Percentiles rank a stretch among this genome's conserved stretches.
Conservation (phyloP, 148 eudicot species). For the Silene latifolia region DNA sequence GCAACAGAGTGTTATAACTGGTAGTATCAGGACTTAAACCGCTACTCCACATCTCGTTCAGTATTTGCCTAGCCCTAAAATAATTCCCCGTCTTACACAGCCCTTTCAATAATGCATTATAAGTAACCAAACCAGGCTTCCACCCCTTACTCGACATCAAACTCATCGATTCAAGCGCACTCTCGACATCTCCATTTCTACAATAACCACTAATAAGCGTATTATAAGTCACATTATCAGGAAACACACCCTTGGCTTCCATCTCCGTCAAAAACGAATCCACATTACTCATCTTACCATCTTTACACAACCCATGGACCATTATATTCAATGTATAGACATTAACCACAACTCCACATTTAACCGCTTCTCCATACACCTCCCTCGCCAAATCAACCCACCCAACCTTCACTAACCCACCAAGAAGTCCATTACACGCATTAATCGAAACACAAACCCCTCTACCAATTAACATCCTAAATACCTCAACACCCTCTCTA, state of each 20-base stretch:
- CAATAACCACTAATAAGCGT: conserved; percentile 61
- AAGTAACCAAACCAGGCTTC: conserved; percentile 44
- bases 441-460: conserved; percentile 61
- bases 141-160: conserved; percentile 55
- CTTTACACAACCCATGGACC: conserved; percentile 82
- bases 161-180: conserved; percentile 50
- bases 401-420: conserved; percentile 76
- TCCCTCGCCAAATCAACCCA: conserved; percentile 81
- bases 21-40: conserved; percentile 62
- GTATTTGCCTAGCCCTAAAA: conserved; percentile 48
- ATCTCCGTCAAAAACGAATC: conserved; percentile 44
- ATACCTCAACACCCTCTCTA: conserved; percentile 69
- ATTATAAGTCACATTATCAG: conserved; percentile 76
- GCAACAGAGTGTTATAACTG: conserved; percentile 60
- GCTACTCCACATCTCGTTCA: conserved; percentile 50
- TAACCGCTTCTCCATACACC: conserved; percentile 41
- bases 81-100: conserved; percentile 52
- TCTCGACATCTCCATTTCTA: conserved; percentile 52
- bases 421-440: conserved; percentile 79
- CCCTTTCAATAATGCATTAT: conserved; percentile 63
- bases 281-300: conserved; percentile 41
- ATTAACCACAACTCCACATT: conserved; percentile 42
- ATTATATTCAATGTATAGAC: conserved; percentile 70
- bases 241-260: conserved; percentile 61
- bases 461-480: conserved; percentile 35